A percentile compares a stretch with the other conserved stretches of the same genome.
phyloP scores from a whole-genome alignment of 1,139 yeast species.

The Debaryomyces fabryi region DNA sequence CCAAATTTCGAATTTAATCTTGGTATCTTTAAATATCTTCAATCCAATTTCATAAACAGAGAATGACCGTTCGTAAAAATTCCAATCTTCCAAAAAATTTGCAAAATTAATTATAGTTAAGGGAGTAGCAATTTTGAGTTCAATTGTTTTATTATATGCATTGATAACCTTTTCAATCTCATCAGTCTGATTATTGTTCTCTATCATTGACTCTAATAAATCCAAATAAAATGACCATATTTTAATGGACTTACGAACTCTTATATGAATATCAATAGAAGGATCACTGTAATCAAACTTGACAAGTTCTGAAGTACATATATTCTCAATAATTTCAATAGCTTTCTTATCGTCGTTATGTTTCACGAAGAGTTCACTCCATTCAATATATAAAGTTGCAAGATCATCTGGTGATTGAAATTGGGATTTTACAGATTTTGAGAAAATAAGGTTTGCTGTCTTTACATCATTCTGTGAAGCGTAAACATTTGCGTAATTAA shows the following conservation, averaged over 20 bases:
- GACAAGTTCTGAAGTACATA: constrained; percentile 20
- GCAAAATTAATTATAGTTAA: constrained; percentile 68
- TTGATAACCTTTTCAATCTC: constrained; percentile 25
- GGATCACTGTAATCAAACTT: constrained; percentile 43
- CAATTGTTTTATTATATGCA: constrained; percentile 64
- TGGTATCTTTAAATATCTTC: constrained; percentile 58
- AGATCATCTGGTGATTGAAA: constrained; percentile 64
- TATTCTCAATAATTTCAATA: constrained; percentile 48
- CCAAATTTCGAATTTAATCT: constrained; percentile 71
- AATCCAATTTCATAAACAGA: constrained; percentile 71
- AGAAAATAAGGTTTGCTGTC: constrained; percentile 65
- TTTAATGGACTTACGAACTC: constrained; percentile 61
- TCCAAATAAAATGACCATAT: constrained; percentile 81
- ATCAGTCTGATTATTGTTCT: constrained; percentile 21
- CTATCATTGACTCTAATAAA: constrained; percentile 63
- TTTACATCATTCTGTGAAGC: constrained; percentile 55
- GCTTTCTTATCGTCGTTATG: constrained; percentile 56
- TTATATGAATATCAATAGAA: constrained; percentile 55
- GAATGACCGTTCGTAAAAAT: constrained; percentile 55
- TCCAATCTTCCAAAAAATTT: constrained; percentile 54
- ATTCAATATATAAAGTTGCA: constrained; percentile 66
- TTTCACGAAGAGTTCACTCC: constrained; percentile 71
- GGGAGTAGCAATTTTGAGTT: constrained; percentile 71
- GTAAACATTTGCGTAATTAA: constrained; percentile 66
- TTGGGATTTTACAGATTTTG: constrained; percentile 73